phyloP scores from a whole-genome alignment of 2,329 filamentous ascomycete species.

The Reticulascus tulasneorum region DNA sequence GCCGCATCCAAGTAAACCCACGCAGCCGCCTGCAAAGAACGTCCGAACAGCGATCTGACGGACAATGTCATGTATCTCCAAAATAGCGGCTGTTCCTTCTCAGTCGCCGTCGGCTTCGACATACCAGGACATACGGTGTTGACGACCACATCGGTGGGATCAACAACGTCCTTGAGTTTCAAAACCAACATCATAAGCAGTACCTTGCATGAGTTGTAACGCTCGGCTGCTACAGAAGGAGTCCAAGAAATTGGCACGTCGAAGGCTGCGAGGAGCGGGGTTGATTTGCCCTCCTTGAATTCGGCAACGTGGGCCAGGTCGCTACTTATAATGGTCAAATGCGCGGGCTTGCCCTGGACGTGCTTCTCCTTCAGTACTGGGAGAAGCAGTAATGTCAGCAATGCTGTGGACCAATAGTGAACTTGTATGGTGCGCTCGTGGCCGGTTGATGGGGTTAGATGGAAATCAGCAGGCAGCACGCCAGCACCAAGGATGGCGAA shows the following conservation, averaged over 20 bases:
- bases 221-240: no score
- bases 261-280: conserved; percentile 19
- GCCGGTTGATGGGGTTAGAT: conserved; percentile 8
- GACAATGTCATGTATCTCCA: no score
- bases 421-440: conserved; percentile 22
- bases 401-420: conserved; percentile 22
- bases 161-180: conserved; percentile 12
- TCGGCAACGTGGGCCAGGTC: conserved; percentile 18
- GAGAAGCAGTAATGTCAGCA: conserved; percentile 17
- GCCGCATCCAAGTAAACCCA: conserved; percentile 17
- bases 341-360: conserved; percentile 15
- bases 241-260: conserved; percentile 20
- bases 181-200: conserved; percentile 11
- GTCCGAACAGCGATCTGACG: background rate
- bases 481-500: conserved; percentile 43
- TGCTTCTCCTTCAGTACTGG: conserved; percentile 16
- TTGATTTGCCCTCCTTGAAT: conserved; percentile 16
- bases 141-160: conserved; percentile 16
- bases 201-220: conserved; percentile 18
- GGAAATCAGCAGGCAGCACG: conserved; percentile 18
- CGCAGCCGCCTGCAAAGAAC: conserved; percentile 11
- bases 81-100: conserved; percentile 21
- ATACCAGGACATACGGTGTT: conserved; percentile 20
- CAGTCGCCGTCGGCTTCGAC: conserved; percentile 35
- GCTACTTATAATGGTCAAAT: conserved; percentile 26